Conservation (phyloP, 495 filamentous ascomycete genomes). For the Penicillium ochrochloron region DNA sequence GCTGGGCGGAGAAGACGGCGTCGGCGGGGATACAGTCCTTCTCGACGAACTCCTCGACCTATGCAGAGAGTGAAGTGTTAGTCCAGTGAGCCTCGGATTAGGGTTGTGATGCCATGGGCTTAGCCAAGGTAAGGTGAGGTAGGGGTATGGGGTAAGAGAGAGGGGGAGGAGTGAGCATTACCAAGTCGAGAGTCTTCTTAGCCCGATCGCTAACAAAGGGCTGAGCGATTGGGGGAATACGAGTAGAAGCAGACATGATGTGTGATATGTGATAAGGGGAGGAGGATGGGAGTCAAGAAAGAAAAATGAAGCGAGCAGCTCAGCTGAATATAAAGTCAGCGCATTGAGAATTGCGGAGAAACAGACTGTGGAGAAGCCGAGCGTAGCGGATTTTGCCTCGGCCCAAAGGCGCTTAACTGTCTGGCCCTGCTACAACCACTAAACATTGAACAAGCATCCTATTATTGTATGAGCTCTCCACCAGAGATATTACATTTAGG, state of each 20-base stretch:
- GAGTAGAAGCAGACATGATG: constrained; percentile 63
- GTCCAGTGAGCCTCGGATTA: neutral
- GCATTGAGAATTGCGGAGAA: constrained; percentile 34
- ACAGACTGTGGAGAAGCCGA: constrained; percentile 36
- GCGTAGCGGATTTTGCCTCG: constrained; percentile 34
- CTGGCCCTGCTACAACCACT: neutral
- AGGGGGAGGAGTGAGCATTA: constrained; percentile 29
- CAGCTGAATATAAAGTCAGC: constrained; percentile 29
- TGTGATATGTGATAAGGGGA: constrained; percentile 7
- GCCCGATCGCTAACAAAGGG: constrained; percentile 78
- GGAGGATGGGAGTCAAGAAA: neutral
- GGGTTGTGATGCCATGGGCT: too few relatives aligned
- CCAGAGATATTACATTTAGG: neutral
- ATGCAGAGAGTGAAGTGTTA: neutral
- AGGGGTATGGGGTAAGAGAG: neutral
- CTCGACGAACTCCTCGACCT: constrained; percentile 95
- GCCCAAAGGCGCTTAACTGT: constrained; percentile 19
- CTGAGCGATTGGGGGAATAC: constrained; percentile 70
- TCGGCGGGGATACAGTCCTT: constrained; percentile 93
- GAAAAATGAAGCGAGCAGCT: constrained; percentile 9
- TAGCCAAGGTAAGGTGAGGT: neutral
- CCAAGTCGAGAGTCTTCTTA: constrained; percentile 70
- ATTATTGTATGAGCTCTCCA: neutral
- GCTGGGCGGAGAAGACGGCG: constrained; percentile 73
- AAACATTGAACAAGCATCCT: too few relatives aligned